Base-by-base conservation (phyloP, 257 asterid genomes). In the Leonotis leonurus region DNA sequence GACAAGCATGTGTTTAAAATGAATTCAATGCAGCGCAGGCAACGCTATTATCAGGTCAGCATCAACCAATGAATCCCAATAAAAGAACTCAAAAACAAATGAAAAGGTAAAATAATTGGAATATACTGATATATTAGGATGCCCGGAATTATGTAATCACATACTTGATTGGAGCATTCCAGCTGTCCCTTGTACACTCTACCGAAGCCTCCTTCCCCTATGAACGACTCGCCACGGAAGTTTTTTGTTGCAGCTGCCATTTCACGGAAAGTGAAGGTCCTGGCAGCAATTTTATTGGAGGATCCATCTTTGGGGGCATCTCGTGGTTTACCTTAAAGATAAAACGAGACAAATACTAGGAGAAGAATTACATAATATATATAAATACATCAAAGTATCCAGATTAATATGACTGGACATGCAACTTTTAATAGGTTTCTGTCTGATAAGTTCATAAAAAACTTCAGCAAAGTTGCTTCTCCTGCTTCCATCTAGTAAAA, bases 161-260 rank as follows among this genome's bases (percentile, higher is more conserved):
- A 29, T 71, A 93, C 95, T 83, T 86, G 89, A 72, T 68, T 73
- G 70, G 91, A 73, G 48, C 79, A 71, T 64, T 77, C 90, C 14
- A 92, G 83, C 49, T 75, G 81, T 41, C 96, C 99, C 82, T 83
- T 89, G 52, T 92, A 92, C 30, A 92, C 99, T 74, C 92, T 80
- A 49, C 99, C 99, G 44, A 92, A 92, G 44, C 99, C 99, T 62
- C 97, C 99, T 75, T 89, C 94, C 39, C 97, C 99, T 50, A 92
- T 72, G 25, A 84, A 83, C 69, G 77, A 83, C 44, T 83, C 92
- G 17, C 82, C 74, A 8, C 87, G 85, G 51, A 92, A 92, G 50
- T 89, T 82, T 60, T 77, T 73, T 1, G 96, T 81, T 22, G 97
- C 99, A 44, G 77, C 86, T 11, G 95, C 96, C 78, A 92, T 78